Evolutionary conservation across 2,329 filamentous ascomycete genomes (phyloP), one percentile per base, ranked within the genome.

Genomic region (Fusarium compactum): DNA sequence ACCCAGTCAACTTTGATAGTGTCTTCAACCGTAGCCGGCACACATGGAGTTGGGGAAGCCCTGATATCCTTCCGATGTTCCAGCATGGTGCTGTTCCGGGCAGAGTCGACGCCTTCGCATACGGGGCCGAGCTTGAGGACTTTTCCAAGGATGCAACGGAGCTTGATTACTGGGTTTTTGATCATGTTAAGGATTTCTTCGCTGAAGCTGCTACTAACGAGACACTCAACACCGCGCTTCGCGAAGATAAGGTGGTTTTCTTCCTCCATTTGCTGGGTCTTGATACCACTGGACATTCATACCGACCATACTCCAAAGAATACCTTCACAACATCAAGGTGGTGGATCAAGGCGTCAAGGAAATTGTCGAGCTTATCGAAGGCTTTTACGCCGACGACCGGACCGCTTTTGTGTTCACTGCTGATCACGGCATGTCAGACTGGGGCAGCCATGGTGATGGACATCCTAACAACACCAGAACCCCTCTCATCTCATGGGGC

Each of bases 371-470:
- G 69, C 78, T 97, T 57, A 90, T 98, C 52, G 89, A 97, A 38
- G 87, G 91, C 15, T 99, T 98, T 78, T 99, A 98, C 76, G 86
- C 83, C 8, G 91, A 94, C 73, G 91, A 88, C 58, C 91, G 96
- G 79, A 98, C 96, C 0, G 94, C 97, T 0, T 99, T 95, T 78
- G 89, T 99, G 18, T 99, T 99, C 78, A 99, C 97, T 2, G 96
- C 96, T 10, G 96, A 99, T 77, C 96, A 99, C 79, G 96, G 96
- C 20, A 99, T 99, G 96, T 98, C 94, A 77, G 96, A 99, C 80
- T 98, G 92, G 91, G 96, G 97, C n/a, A 98, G 95, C 74, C 97
- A 99, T 79, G 97, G 97, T 40, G 96, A 99, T 79, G 96, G 96
- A 10, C 95, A 99, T 80, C 96, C 96, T 1, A 93, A 99, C 79